Evolutionary conservation across 129 eudicot species (phyloP), one percentile per base, ranked within the genome.

Genomic region (Tagetes erecta): DNA sequence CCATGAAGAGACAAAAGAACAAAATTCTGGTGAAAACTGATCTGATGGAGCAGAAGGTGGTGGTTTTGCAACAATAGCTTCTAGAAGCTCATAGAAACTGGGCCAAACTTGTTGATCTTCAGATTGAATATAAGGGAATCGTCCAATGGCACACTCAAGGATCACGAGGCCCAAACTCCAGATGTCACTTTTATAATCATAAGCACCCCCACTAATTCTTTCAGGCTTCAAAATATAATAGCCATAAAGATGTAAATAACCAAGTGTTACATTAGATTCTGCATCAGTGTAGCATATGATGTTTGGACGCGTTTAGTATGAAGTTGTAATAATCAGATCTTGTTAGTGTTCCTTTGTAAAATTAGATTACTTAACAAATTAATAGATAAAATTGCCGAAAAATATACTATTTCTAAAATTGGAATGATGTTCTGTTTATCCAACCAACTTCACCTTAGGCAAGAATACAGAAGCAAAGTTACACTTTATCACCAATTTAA

Each of bases 131-230:
- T 86, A 94, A 27, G 97, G 98, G 81, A 94, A 94, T 37, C 97
- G 91, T 42, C 98, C 98, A 6, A 94, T 90, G 42, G 97, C 97
- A 86, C 98, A 94, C 84, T 94, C 98, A 27, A 94, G 85, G 58
- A 94, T 90, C 78, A 94, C 98, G 73, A 94, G 75, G 3, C 98
- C 98, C 85, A 94, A 75, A 78, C 98, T 94, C 98, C 98, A 94
- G 0, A 94, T 90, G 77, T 94, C 98, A 66, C 98, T 86, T 78
- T 89, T 94, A 59, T 84, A 88, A 82, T 94, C 97, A 68, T 94
- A 94, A 38, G 93, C 67, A 83, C 91, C 86, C 68, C 98, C 98
- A 57, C 97, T 90, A 10, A 94, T 94, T 80, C 98, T 86, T 78
- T 94, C 98, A 14, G 98, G 98, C 98, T 94, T 39, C 70, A 45